Conservation (phyloP, 2,329 filamentous ascomycete species). For the Phialocephala subalpina region DNA sequence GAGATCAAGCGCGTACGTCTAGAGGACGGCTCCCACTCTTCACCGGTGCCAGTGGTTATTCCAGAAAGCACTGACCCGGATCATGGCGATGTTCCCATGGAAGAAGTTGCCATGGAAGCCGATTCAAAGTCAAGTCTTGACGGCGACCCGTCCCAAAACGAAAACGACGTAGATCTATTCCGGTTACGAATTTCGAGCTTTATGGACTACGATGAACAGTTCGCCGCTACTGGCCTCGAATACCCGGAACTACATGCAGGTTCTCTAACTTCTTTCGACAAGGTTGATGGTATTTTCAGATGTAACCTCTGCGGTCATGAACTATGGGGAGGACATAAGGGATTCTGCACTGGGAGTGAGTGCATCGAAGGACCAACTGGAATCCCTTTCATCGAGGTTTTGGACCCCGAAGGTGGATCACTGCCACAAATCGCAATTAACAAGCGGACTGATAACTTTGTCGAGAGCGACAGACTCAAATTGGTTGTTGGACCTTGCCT, state of each 20-base stretch:
- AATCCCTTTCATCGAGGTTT: constrained; percentile 32
- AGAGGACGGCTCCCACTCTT: constrained; percentile 16
- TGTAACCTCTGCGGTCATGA: constrained; percentile 38
- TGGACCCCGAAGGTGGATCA: constrained; percentile 6
- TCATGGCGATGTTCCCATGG: background rate
- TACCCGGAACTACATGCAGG: too few species aligned
- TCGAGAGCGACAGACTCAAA: constrained; percentile 9
- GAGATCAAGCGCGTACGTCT: constrained; percentile 33
- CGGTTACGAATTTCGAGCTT: too few species aligned
- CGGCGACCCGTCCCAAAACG: too few species aligned
- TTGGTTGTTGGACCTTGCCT: constrained; percentile 30
- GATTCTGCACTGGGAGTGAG: constrained; percentile 33
- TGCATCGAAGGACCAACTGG: background rate
- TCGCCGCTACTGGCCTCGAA: too few species aligned
- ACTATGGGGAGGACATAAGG: constrained; percentile 29
- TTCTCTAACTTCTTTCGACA: constrained; percentile 28
- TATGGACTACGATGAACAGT: too few species aligned
- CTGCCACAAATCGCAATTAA: constrained; percentile 21
- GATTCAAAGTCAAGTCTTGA: background rate
- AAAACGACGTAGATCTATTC: too few species aligned
- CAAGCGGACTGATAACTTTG: constrained; percentile 25
- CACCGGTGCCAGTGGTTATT: too few species aligned
- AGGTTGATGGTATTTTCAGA: constrained; percentile 30
- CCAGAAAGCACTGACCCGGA: background rate
- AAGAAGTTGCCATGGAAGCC: background rate